Base-by-base conservation (phyloP, 495 filamentous ascomycete species). In the Lichina pygmaea region DNA sequence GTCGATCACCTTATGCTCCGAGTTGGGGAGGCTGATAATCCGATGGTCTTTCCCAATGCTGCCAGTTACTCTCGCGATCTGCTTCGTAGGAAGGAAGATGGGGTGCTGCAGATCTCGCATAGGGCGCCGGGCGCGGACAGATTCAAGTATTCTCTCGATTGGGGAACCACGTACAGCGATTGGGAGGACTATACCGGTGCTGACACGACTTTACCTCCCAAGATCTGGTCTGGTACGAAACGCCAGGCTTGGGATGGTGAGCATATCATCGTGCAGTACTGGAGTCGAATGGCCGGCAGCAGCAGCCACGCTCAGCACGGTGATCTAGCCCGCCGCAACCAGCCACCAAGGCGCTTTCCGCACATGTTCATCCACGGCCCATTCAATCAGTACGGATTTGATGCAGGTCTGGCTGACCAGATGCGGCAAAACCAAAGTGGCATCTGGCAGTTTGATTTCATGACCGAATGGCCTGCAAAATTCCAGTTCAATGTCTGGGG, bases 401-500 rank as follows among this genome's bases (percentile, higher is more conserved):
- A 81, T 58, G 64, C 68, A 2, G 77, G 77, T 2, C 44, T 78
- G 38, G 55, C 64, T 6, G 73, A 75, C 36, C 52, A 60, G 13
- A 68, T 78, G 55, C 55, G 63, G 36, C 63, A 73, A 44, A 59
- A 69, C 32, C 52, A 53, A 1, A 62, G 71, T 51, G 69, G 70
- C 9, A 59, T 60, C 7, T 81, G 76, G 76, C 60, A 66, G 15
- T 66, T 69, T 52, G 61, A 72, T 44, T 73, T 73, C 50, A 67
- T 77, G 67, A 59, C 67, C 4, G 76, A 81, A 50, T 79, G 67
- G 66, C 76, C 76, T 9, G 64, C 68, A 10, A 58, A 65, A 38
- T 73, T 73, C 49, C 72, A 76, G 48, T 58, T 79, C 48, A 81
- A 78, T 50, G 61, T 72, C 2, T 81, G 76, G 76, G 76, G 76